Evolutionary conservation across 1,284 basidiomycete species (phyloP), one percentile per base, ranked within the genome.

Genomic region (Ceratobasidium theobromae): DNA sequence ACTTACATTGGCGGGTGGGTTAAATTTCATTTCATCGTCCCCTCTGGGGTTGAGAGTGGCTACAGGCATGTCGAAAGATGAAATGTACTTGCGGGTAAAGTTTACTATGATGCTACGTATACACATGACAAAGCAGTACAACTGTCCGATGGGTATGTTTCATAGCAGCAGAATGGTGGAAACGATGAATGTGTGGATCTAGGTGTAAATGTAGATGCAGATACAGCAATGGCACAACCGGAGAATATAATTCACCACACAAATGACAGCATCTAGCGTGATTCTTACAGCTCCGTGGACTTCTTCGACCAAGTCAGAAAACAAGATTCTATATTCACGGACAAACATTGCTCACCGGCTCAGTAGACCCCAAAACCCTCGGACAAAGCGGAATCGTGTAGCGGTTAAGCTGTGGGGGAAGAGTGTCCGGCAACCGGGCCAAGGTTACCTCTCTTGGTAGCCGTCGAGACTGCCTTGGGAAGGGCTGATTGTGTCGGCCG

Each of bases 281-380:
- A n/a, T n/a, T n/a, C n/a, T n/a, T n/a, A n/a, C n/a, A n/a, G n/a
- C n/a, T n/a, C n/a, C n/a, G n/a, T n/a, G n/a, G n/a, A n/a, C n/a
- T n/a, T n/a, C n/a, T n/a, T n/a, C n/a, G n/a, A n/a, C n/a, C n/a
- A n/a, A 38, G 35, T 38, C 35, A 38, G 35, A 16, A 38, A 38
- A 38, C 35, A 21, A 18, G 33, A 21, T 16, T 11, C 18, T 25
- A 28, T 12, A 62, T 62, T 62, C 57, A 62, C 57, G 30, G 48
- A 46, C 33, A n/a, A 38, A 27, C 54, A 49, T 33, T 16, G 43
- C 49, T 64, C 60, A 64, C 60, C 41, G 40, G 48, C 49, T 64
- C 49, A 32, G 25, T 28, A n/a, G n/a, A n/a, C n/a, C n/a, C 23
- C 8, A 49, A 40, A 64, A 53, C 48, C 60, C 48, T 41, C 38